Conservation (phyloP, 805 yeast genomes). For the Nakazawaea siamensis region DNA sequence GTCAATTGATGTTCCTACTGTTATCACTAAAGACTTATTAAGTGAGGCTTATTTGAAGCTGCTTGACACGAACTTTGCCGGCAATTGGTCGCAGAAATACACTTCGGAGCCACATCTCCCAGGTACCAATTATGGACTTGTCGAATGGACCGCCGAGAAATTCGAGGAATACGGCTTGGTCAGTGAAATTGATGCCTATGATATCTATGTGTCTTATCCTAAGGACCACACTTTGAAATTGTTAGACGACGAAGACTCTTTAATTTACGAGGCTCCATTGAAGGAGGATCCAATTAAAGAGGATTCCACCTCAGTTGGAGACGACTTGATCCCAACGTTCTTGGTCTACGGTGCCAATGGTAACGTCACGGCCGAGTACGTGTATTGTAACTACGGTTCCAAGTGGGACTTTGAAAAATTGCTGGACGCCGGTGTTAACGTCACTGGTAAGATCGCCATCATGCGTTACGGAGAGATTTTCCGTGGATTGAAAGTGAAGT, state of each 20-base stretch:
- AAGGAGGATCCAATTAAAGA: slow-evolving; percentile 38
- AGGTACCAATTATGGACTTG: slow-evolving; percentile 39
- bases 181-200: slow-evolving; percentile 45
- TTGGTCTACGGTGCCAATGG: slow-evolving; percentile 74
- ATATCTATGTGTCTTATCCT: slow-evolving; percentile 61
- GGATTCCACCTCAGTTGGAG: slow-evolving; percentile 39
- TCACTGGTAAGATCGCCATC: slow-evolving; percentile 54
- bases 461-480: slow-evolving; percentile 59
- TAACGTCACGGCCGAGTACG: slow-evolving; percentile 56
- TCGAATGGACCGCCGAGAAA: slow-evolving; percentile 50
- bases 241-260: slow-evolving; percentile 19
- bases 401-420: slow-evolving; percentile 48
- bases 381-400: slow-evolving; percentile 67
- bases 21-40: background rate
- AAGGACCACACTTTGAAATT: slow-evolving; percentile 42
- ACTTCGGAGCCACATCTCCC: slow-evolving; percentile 52
- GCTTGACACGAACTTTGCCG: slow-evolving; percentile 30
- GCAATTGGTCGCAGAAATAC: slow-evolving; percentile 45
- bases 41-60: slow-evolving; percentile 16
- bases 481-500: slow-evolving; percentile 69
- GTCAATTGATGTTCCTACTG: too few relatives aligned
- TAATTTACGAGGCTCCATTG: slow-evolving; percentile 45
- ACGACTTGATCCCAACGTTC: slow-evolving; percentile 57
- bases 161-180: slow-evolving; percentile 54
- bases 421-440: slow-evolving; percentile 34